Evolutionary conservation across 148 eudicot genomes (phyloP), one percentile per base, ranked within the genome.

Genomic region (Amaranthus hypochondriacus): DNA sequence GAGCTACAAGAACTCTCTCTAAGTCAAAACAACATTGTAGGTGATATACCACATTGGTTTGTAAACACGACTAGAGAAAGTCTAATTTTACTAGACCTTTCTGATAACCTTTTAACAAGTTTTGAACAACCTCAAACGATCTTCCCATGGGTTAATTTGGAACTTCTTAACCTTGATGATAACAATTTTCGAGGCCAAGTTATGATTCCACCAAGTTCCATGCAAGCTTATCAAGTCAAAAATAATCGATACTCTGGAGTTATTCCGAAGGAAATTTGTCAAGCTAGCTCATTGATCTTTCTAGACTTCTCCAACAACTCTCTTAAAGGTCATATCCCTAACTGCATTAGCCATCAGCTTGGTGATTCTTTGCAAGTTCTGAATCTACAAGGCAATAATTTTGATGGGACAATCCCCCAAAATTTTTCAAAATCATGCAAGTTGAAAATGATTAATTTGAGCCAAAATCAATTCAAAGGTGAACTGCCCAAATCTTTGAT

Each of bases 281-380:
- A 48, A 3, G 54, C 42, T 13, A 71, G 7, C 14, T 73, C 58
- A 44, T 76, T 84, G 10, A 2, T 5, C 4, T 2, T 5, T 2
- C 81, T 84, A 12, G 82, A 72, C 10, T 69, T 84, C 54, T 81
- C 84, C 4, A 13, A 43, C 48, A 84, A 84, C 50, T 64, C 7
- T 58, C 43, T 84, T 21, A 61, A 18, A 7, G 87, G 87, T 0
- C 48, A 1, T 8, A 62, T 84, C 47, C 84, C 84, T 8, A 60
- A 13, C 4, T 84, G 87, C 62, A 13, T 84, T n/a, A 47, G 73
- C 6, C 57, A 59, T 56, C 57, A 48, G n/a, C 53, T 81, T 6
- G n/a, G 78, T 48, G 60, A 44, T 46, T 80, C 77, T 7, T 68
- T 75, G 11, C 39, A 18, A 39, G 11, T 74, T 9, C 7, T 77